Base-by-base conservation (phyloP, 2,329 filamentous ascomycete genomes). In the Xylaria sp. region DNA sequence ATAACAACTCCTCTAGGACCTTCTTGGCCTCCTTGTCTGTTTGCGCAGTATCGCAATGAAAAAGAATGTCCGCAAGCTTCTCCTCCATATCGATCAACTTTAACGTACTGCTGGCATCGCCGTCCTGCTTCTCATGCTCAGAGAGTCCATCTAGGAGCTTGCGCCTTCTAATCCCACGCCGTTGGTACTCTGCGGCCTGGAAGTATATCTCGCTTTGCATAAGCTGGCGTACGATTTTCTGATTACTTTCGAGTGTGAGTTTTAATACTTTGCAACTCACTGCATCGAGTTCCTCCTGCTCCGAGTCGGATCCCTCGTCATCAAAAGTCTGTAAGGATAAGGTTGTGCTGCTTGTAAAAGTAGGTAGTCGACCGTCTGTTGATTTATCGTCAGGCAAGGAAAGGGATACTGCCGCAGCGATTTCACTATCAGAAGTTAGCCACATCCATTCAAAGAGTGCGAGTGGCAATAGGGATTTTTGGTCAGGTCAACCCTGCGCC, bases 11-110 rank as follows among this genome's bases (percentile, higher is more conserved):
- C 25, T 74, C 56, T 1, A 79, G 46, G 23, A 74, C 70, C 0
- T 48, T 49, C 54, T 72, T 74, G 2, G 74, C 75, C 66, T 78
- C 72, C 6, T 46, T 18, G 1, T 74, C 66, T 18, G 48, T 69
- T 15, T 75, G 67, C 5, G 57, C 52, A 9, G 62, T 74, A 51
- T 75, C 70, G 41, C 71, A 78, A 15, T 62, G 54, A 4, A 75
- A 56, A 1, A 77, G 64, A 20, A 78, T 78, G 43, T 76, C 75
- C 2, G 75, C 76, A 12, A 77, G 70, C 9, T 60, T 73, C 62
- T 79, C 77, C 28, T 69, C 70, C 77, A 78, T 78, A 18, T 64
- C 55, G 12, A 63, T 64, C 25, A 74, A 65, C 15, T 72, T 61
- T n/a, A 13, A 9, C 39, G 41, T 33, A 10, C 54, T 12, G 23